Percentiles rank a stretch among this genome's conserved stretches.
Conservation (phyloP, 2,329 filamentous ascomycete species). For the Colletotrichum sp. region DNA sequence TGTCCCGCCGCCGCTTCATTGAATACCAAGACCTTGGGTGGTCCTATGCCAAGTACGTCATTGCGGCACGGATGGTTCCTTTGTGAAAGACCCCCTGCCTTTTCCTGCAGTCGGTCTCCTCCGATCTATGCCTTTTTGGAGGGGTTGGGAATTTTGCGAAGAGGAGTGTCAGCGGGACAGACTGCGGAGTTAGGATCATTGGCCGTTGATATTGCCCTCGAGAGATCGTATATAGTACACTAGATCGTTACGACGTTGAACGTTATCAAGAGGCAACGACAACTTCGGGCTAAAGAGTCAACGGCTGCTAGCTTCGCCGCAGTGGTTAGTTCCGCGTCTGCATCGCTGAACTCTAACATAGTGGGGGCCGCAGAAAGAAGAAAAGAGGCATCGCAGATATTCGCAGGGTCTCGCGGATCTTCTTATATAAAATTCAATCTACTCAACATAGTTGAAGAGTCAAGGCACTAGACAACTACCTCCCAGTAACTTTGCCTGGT, state of each 20-base stretch:
- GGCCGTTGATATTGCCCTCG: background rate
- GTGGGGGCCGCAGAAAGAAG: background rate
- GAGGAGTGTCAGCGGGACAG: background rate
- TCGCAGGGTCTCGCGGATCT: background rate
- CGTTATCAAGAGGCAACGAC: background rate
- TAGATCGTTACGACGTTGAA: background rate
- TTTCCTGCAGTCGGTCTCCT: background rate
- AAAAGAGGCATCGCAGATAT: background rate
- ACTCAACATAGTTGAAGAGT: background rate
- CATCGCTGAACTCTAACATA: background rate
- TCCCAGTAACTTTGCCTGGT: background rate
- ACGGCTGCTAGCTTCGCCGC: background rate
- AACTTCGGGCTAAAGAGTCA: background rate
- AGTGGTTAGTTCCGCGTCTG: background rate
- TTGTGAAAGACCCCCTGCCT: background rate
- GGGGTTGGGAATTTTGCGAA: background rate
- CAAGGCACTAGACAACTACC: rapidly evolving
- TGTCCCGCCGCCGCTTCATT: background rate
- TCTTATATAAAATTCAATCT: too few species aligned
- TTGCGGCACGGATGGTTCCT: conserved; percentile 8
- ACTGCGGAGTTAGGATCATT: background rate
- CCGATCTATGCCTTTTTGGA: background rate
- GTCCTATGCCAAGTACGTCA: conserved; percentile 13
- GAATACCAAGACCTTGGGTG: background rate
- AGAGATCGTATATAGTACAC: background rate